Base-by-base conservation (phyloP, 768 basidiomycete species). In the Termitomyces sp. region DNA sequence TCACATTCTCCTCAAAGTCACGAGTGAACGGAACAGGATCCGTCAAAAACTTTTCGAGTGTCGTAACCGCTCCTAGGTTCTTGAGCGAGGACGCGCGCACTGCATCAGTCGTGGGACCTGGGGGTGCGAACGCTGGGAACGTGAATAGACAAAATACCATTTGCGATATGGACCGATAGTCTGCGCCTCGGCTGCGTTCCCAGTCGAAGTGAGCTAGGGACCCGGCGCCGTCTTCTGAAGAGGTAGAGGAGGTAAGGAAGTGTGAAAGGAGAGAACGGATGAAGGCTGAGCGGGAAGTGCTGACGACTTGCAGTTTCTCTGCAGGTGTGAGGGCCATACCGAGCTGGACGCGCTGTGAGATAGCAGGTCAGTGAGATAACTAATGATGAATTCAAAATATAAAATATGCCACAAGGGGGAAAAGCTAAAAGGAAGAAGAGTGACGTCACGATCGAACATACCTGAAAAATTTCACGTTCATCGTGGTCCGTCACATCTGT, bases 391-490 rank as follows among this genome's bases (percentile, higher is more conserved):
- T 8, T 36, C 22, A 36, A 26, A 35, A 35, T 35, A 35, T 35
- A 12, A 10, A 5, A 36, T 24, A 35, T 22, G 22, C 48, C 10
- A 32, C 26, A 26, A 26, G 26, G 26, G 26, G 26, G 13, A 33
- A 33, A 50, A 35, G 7, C 7, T 30, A 7, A 49, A 16, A 22
- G 45, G 30, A 32, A 6, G 12, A 32, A 6, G 32, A 24, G n/a
- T 35, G 33, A 50, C 20, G 32, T 50, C 20, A 36, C 22, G 35
- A 20, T 35, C 32, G 20, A 3, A 26, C 36, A 22, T n/a, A 86
- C 90, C 75, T 88, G 86, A 72, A 88, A 88, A 18, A 88, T 83
- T 61, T 88, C 86, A 22, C 87, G 75, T 62, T 88, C 86, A 30
- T 82, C 79, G 4, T 69, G 63, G 52, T 83, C 83, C 0, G 73